Conservation (phyloP, 371 early-diverging fungal species). For the Rhizomucor miehei region DNA sequence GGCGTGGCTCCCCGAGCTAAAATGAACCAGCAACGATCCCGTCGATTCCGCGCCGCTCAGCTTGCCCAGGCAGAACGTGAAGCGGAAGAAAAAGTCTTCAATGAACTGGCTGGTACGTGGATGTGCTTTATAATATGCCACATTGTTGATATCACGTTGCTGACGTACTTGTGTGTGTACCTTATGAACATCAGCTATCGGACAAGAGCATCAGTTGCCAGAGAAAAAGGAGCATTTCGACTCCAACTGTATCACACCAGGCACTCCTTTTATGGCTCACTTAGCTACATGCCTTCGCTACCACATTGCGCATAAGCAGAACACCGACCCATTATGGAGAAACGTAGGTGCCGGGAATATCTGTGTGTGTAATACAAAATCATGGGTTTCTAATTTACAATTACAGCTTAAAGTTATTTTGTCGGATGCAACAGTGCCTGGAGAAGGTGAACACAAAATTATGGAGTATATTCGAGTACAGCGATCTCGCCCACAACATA, state of each 20-base stretch:
- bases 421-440: conserved; percentile 95
- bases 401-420: conserved; percentile 84
- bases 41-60: conserved; percentile 95
- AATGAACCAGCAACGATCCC: conserved; percentile 99
- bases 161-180: not conserved
- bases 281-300: conserved; percentile 85
- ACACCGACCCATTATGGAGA: conserved; percentile 89
- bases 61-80: conserved; percentile 78
- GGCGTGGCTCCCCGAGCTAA: conserved; percentile 99
- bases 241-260: conserved; percentile 99
- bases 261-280: conserved; percentile 98
- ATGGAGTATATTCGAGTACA: conserved; percentile 97
- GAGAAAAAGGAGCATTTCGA: conserved; percentile 83
- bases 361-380: not conserved
- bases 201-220: conserved; percentile 47
- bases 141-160: not conserved
- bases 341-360: conserved; percentile 57
- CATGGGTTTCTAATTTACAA: too few species aligned
- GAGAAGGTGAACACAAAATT: conserved; percentile 99
- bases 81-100: conserved; percentile 64
- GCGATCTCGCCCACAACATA: conserved; percentile 71
- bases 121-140: not conserved
- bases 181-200: conserved; percentile 40
- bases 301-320: conserved; percentile 88
- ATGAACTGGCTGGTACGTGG: conserved; percentile 42